Evolutionary conservation across 768 basidiomycete genomes (phyloP).

Genomic region (Termitomyces sp.): DNA sequence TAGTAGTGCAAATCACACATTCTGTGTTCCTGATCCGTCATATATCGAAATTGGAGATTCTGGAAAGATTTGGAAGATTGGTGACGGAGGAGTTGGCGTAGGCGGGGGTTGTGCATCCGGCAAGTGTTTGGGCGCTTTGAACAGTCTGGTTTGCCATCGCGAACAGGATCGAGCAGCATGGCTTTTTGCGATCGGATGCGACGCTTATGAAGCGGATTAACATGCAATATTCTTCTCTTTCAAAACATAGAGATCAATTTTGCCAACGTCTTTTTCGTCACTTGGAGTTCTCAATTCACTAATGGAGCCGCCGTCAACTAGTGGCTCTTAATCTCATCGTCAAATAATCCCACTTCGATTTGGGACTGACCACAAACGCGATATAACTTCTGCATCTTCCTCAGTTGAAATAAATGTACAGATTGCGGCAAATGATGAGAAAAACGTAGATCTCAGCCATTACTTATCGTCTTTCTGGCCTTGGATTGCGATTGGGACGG

Average conservation of each 20-base stretch:
- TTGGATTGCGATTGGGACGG: too few species aligned
- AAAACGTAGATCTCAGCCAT: too few species aligned
- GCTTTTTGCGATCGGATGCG: slow-evolving; percentile 41
- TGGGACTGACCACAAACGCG: neutral
- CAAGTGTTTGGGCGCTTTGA: slow-evolving; percentile 31
- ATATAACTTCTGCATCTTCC: neutral
- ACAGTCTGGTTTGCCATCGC: slow-evolving; percentile 31
- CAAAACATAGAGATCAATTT: neutral
- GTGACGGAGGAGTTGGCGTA: slow-evolving; percentile 16
- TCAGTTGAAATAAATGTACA: neutral
- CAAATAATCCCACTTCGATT: neutral
- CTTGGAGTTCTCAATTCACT: too few species aligned
- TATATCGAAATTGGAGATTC: slow-evolving; percentile 16
- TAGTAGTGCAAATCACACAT: neutral
- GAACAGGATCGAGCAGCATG: slow-evolving; percentile 41
- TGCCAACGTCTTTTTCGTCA: neutral
- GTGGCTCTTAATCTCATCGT: too few species aligned
- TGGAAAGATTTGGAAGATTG: slow-evolving; percentile 6
- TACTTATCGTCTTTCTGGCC: too few species aligned
- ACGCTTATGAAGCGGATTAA: slow-evolving; percentile 30
- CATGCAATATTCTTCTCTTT: neutral
- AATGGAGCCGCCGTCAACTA: neutral
- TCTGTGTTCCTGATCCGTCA: slow-evolving; percentile 29
- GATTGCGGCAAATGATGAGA: too few species aligned
- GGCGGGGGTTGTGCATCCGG: slow-evolving; percentile 24